A percentile compares a stretch with the other conserved stretches of the same genome.
Evolutionary conservation across 768 basidiomycete species (phyloP).

Genomic region (Lentinula raphanica): DNA sequence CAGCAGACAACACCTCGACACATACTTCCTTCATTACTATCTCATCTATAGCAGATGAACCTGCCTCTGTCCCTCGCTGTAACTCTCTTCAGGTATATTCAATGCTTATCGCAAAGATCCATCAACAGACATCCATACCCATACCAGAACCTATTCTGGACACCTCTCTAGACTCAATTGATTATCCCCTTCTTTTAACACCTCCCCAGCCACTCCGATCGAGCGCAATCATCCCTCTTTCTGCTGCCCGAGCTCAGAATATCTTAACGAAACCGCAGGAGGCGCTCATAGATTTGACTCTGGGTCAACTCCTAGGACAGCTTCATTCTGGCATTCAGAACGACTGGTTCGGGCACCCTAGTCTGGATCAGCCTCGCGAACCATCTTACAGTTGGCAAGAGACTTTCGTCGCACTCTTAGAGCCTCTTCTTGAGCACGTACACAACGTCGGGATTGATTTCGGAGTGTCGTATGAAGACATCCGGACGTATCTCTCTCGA

Average conservation of each 20-base stretch:
- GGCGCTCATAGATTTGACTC: slow-evolving; percentile 49
- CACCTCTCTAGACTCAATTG: slow-evolving; percentile 36
- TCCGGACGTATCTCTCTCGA: slow-evolving; percentile 51
- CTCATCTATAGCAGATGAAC: background rate
- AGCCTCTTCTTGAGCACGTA: slow-evolving; percentile 46
- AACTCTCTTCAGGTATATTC: slow-evolving; percentile 35
- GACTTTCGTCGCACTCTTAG: slow-evolving; percentile 57
- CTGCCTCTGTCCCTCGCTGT: slow-evolving; percentile 20
- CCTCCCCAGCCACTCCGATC: slow-evolving; percentile 33
- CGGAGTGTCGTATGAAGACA: slow-evolving; percentile 29
- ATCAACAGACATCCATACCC: slow-evolving; percentile 43
- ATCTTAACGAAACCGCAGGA: slow-evolving; percentile 33
- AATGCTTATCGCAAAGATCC: slow-evolving; percentile 36
- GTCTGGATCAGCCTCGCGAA: slow-evolving; percentile 22
- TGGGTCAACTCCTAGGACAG: slow-evolving; percentile 56
- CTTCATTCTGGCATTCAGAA: slow-evolving; percentile 67
- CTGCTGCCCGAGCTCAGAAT: slow-evolving; percentile 30
- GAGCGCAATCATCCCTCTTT: slow-evolving; percentile 30
- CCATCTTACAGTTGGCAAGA: slow-evolving; percentile 71
- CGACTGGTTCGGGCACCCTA: slow-evolving; percentile 66
- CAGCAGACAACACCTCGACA: slow-evolving; percentile 10
- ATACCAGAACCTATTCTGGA: slow-evolving; percentile 46
- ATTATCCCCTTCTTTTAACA: slow-evolving; percentile 50
- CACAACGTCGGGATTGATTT: slow-evolving; percentile 19
- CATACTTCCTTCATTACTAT: slow-evolving; percentile 24